Evolutionary conservation across 306 rosid genomes (phyloP).

Genomic region (Cyamopsis tetragonoloba): DNA sequence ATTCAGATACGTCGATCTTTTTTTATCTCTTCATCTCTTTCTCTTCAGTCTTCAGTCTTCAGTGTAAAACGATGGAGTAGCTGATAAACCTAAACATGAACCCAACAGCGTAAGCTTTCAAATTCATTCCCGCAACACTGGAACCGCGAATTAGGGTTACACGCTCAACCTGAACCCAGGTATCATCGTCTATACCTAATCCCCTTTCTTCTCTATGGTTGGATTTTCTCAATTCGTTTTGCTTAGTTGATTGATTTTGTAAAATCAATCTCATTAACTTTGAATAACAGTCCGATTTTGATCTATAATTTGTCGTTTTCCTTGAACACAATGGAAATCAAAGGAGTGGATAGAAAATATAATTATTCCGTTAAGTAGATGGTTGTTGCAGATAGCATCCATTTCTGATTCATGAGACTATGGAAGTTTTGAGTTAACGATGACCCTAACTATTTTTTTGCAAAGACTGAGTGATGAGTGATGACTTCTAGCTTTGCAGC

Average conservation of each 20-base stretch:
- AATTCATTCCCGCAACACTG: neutral
- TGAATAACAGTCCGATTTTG: neutral
- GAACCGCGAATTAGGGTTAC: neutral
- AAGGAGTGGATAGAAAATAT: no score
- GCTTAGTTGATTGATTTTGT: neutral
- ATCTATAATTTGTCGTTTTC: neutral
- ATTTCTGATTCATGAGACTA: no score
- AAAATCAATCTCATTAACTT: neutral
- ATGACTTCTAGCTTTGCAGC: no score
- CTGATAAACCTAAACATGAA: constrained; percentile 24
- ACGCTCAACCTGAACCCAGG: neutral
- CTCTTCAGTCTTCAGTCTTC: no score
- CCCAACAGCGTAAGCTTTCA: neutral
- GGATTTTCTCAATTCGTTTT: neutral
- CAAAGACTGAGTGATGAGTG: no score
- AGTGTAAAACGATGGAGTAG: neutral
- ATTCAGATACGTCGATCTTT: neutral
- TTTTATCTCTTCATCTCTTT: neutral
- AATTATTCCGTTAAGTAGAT: no score
- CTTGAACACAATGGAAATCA: neutral
- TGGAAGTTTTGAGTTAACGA: no score
- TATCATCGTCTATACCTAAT: neutral
- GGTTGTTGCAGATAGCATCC: no score
- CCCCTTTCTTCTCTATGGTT: neutral
- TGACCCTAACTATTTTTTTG: no score